These are phyloP conservation scores for Solanum dulcamara DNA, from an alignment of 257 asterid species.

Conservation along the genomic window DNA sequence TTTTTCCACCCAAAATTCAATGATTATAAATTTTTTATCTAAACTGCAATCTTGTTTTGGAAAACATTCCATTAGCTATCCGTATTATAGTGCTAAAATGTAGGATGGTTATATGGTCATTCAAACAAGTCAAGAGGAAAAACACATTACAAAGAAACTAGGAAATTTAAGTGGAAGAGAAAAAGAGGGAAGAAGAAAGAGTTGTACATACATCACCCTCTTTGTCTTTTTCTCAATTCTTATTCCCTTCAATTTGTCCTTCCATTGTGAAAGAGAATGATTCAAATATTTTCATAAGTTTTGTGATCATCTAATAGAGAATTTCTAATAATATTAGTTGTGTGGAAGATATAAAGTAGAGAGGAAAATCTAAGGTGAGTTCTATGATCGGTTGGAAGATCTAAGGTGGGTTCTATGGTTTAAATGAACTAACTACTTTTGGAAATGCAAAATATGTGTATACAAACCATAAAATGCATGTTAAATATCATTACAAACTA, in stretches of 20 bases:
- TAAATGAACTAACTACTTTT: neutral
- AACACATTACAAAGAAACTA: neutral
- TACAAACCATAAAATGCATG: neutral
- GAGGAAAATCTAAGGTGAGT: neutral
- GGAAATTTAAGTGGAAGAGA: neutral
- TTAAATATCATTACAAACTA: neutral
- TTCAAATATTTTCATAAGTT: neutral
- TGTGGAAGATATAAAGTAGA: neutral
- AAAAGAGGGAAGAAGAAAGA: constrained; percentile 4
- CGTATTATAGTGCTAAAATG: neutral
- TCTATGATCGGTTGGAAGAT: too few relatives aligned
- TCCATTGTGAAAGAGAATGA: neutral
- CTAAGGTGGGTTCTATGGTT: neutral
- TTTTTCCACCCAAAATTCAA: neutral
- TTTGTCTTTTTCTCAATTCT: constrained; percentile 3
- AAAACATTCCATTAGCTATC: neutral
- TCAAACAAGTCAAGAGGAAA: neutral
- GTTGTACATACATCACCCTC: constrained; percentile 3
- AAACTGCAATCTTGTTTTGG: neutral
- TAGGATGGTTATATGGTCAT: constrained; percentile 1
- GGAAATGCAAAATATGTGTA: neutral
- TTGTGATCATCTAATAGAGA: neutral
- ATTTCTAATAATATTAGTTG: neutral
- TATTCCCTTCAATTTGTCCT: neutral
- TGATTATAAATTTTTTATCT: neutral